Base-by-base conservation (phyloP, 148 eudicot species). In the Persicaria tinctoria region DNA sequence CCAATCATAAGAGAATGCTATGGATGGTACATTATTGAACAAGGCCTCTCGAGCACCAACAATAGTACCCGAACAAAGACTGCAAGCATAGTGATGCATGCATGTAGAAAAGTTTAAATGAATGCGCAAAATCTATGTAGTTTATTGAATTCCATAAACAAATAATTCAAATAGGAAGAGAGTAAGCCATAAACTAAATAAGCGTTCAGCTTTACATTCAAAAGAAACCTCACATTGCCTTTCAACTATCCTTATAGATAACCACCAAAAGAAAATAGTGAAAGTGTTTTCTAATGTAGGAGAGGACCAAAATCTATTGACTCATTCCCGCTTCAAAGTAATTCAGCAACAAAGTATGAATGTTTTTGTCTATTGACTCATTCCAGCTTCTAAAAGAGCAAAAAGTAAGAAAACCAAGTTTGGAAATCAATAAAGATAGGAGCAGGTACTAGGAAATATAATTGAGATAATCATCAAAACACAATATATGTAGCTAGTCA, bases 11-110 rank as follows among this genome's bases (percentile, higher is more conserved):
- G 98, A 94, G 53, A 94, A 50, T 72, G 98, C 90, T 68, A 94
- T 81, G 32, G 96, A 71, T 73, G 97, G 97, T 76, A 94, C 62
- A 46, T 85, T 86, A 51, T 82, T 75, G 71, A 94, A 86, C 76
- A 86, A 94, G 69, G 97, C 97, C 81, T 94, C 96, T 41, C 98
- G 91, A 76, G 98, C 98, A 70, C 98, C 98, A 66, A 90, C 98
- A 1, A 94, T 97, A 27, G 98, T 94, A 76, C 98, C 98, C 51
- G 98, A 94, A 83, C 86, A 87, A 77, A 94, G 84, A 80, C 98
- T 94, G 88, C 82, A 74, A 76, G 47, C 51, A n/a, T 49, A 69
- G 64, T 32, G 46, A 63, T 27, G 16, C 68, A 63, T 63, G 68
- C 10, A 23, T 8, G n/a, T 32, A 32, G 45, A 63, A 63, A 63